Conservation (phyloP, 176 grass and related monocot genomes). For the Ananas comosus region DNA sequence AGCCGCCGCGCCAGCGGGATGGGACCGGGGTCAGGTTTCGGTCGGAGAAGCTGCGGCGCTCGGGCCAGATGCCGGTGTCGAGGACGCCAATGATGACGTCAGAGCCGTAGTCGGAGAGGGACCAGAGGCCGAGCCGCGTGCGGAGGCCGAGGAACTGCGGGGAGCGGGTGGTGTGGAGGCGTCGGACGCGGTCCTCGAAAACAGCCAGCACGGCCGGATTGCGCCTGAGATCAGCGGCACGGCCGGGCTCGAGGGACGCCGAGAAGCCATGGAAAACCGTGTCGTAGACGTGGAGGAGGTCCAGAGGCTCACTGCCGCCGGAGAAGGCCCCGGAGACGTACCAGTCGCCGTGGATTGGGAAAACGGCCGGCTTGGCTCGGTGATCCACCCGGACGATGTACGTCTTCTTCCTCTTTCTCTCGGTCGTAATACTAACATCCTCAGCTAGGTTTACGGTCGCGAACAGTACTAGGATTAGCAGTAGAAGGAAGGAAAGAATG, state of each 20-base stretch:
- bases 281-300: conserved; percentile 69
- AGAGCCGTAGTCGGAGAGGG: conserved; percentile 78
- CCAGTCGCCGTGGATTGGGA: conserved; percentile 65
- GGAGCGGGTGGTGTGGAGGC: conserved; percentile 72
- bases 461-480: conserved; percentile 11
- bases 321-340: conserved; percentile 67
- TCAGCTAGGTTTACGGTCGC: neutral
- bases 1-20: conserved; percentile 72
- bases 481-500: conserved; percentile 15
- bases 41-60: conserved; percentile 79
- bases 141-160: conserved; percentile 93
- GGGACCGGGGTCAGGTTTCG: conserved; percentile 62
- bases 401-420: conserved; percentile 28
- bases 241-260: conserved; percentile 35
- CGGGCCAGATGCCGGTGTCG: conserved; percentile 90
- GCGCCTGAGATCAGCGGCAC: conserved; percentile 39
- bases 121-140: conserved; percentile 83
- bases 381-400: conserved; percentile 83
- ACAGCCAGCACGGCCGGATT: conserved; percentile 72
- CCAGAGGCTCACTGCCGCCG: conserved; percentile 14
- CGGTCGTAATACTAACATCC: neutral
- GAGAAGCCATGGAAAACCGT: conserved; percentile 92
- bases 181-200: conserved; percentile 68
- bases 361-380: conserved; percentile 54
- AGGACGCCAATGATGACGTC: conserved; percentile 79